These are phyloP conservation scores for Platismatia glauca DNA, from an alignment of 495 filamentous ascomycete species.

Conservation along the genomic window DNA sequence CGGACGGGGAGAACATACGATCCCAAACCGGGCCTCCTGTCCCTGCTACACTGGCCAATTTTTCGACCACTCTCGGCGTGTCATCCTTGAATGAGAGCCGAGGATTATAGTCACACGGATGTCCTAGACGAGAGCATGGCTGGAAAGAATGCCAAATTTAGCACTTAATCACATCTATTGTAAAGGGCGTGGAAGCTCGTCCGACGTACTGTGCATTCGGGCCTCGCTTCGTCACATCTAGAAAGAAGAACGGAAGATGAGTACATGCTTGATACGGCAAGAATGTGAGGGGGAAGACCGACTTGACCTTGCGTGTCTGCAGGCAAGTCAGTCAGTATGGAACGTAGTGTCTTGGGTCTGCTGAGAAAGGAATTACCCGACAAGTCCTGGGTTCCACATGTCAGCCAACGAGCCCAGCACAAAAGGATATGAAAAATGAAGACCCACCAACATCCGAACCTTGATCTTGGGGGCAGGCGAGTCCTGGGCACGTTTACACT, in stretches of 20 bases:
- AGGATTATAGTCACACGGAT: conserved; percentile 50
- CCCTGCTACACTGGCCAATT: conserved; percentile 30
- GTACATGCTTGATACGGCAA: background rate
- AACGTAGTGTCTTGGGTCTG: background rate
- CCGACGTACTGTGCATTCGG: conserved; percentile 41
- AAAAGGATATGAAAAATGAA: conserved; percentile 10
- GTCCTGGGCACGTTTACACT: conserved; percentile 34
- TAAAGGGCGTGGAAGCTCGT: background rate
- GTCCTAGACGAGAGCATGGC: conserved; percentile 49
- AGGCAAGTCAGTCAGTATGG: conserved; percentile 4
- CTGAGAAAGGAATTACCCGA: conserved; percentile 33
- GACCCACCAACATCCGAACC: conserved; percentile 47
- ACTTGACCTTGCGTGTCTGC: conserved; percentile 45
- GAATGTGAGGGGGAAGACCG: background rate
- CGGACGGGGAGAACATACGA: conserved; percentile 3
- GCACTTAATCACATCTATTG: background rate
- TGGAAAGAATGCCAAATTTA: conserved; percentile 17
- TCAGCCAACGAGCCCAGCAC: conserved; percentile 14
- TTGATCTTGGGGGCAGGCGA: conserved; percentile 45
- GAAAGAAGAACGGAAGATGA: conserved; percentile 8
- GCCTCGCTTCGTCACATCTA: conserved; percentile 48
- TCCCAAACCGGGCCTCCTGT: conserved; percentile 14
- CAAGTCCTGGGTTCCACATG: conserved; percentile 35
- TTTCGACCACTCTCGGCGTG: conserved; percentile 45
- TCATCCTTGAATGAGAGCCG: conserved; percentile 49